Evolutionary conservation across 2,329 filamentous ascomycete species (phyloP).

Genomic region (Hypoxylon sp.): DNA sequence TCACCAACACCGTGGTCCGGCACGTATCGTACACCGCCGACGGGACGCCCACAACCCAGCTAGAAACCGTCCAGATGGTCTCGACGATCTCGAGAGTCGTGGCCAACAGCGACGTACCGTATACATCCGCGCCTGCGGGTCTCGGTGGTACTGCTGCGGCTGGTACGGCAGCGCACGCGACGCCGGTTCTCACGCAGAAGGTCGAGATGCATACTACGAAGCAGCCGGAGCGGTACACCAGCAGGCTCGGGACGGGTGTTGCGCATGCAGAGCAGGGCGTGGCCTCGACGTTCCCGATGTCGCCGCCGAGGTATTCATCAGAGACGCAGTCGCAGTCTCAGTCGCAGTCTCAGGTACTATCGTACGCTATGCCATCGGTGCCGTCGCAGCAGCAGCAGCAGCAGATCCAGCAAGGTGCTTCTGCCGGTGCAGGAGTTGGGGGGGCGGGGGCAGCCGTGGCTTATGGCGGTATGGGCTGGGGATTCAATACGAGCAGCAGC

Average conservation of each 20-base stretch:
- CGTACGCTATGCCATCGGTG: slow-evolving; percentile 1
- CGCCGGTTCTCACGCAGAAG: neutral
- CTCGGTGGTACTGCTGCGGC: too few species aligned
- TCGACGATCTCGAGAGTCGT: slow-evolving; percentile 44
- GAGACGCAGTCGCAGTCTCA: neutral
- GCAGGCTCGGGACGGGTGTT: neutral
- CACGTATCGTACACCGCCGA: slow-evolving; percentile 41
- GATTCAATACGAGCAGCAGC: slow-evolving; percentile 22
- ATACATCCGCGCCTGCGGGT: too few species aligned
- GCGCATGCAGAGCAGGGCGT: too few species aligned
- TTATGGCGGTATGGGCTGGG: slow-evolving; percentile 24
- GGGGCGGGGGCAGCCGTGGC: neutral
- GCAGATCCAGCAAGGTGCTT: neutral
- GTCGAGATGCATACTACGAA: neutral
- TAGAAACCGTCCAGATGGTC: slow-evolving; percentile 31
- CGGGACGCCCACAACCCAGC: slow-evolving; percentile 34
- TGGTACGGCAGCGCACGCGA: neutral
- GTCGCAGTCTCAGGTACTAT: neutral
- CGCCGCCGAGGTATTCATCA: neutral
- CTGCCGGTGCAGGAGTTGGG: neutral
- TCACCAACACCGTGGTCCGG: slow-evolving; percentile 46
- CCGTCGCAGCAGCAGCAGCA: neutral
- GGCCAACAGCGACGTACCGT: neutral
- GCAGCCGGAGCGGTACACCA: neutral
- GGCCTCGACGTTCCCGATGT: neutral